Conservation (phyloP, 2,329 filamentous ascomycete genomes). For the Colletotrichum sp. region DNA sequence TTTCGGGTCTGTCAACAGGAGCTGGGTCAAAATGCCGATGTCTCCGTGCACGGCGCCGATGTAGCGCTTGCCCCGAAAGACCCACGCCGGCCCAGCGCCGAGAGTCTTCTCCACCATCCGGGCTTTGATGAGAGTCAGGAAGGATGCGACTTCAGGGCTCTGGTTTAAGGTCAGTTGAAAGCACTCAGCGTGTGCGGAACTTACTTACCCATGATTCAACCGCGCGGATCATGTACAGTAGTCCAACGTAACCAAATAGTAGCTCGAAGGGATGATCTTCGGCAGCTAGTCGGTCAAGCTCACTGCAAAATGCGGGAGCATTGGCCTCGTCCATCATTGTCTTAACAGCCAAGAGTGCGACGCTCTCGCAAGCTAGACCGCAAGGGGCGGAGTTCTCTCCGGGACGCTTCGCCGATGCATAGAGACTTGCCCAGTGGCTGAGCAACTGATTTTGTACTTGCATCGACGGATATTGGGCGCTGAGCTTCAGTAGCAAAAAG, state of each 20-base stretch:
- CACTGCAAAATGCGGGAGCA: conserved; percentile 37
- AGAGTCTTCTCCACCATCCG: neutral
- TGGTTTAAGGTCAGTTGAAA: conserved; percentile 58
- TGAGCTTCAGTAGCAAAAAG: conserved; percentile 57
- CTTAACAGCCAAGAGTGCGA: conserved; percentile 48
- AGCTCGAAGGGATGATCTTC: conserved; percentile 62
- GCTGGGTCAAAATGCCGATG: conserved; percentile 72
- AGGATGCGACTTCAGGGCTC: conserved; percentile 57
- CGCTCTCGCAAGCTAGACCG: conserved; percentile 53
- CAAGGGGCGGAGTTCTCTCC: conserved; percentile 48
- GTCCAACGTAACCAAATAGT: conserved; percentile 70
- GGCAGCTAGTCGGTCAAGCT: neutral
- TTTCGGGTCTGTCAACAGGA: conserved; percentile 62
- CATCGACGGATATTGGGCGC: conserved; percentile 45
- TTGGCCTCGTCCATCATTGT: conserved; percentile 43
- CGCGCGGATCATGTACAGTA: conserved; percentile 70
- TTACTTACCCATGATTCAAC: conserved; percentile 62
- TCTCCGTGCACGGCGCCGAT: conserved; percentile 72
- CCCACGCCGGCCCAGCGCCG: conserved; percentile 54
- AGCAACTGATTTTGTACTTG: conserved; percentile 44
- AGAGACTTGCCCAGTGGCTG: conserved; percentile 50
- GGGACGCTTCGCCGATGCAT: conserved; percentile 44
- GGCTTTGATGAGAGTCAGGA: conserved; percentile 34
- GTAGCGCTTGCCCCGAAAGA: conserved; percentile 67
- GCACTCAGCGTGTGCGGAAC: conserved; percentile 45